A percentile compares a stretch with the other conserved stretches of the same genome.
These are phyloP conservation scores for Emmonsia crescens DNA, from an alignment of 2,329 filamentous ascomycete species.

Conservation along the genomic window DNA sequence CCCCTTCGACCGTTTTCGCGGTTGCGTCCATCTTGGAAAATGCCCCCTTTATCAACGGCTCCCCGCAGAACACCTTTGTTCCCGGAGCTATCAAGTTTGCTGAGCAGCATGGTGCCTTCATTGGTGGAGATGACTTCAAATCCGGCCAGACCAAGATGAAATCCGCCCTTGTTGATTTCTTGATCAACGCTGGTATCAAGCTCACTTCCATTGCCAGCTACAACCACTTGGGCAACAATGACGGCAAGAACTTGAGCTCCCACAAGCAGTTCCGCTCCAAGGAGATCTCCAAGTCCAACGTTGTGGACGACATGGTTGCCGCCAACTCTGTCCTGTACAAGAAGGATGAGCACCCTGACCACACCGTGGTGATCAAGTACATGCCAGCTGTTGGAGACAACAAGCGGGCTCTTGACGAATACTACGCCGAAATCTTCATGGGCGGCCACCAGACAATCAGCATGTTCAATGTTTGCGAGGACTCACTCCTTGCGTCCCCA, in stretches of 20 bases:
- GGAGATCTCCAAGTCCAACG: slow-evolving; percentile 98
- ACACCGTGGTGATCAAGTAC: slow-evolving; percentile 99
- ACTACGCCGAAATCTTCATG: slow-evolving; percentile 98
- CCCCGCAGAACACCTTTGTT: slow-evolving; percentile 97
- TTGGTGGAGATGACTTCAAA: slow-evolving; percentile 98
- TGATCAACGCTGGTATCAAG: slow-evolving; percentile 98
- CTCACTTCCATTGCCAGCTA: slow-evolving; percentile 97
- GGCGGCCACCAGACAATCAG: slow-evolving; percentile 97
- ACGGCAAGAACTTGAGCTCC: slow-evolving; percentile 96
- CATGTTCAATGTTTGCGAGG: slow-evolving; percentile 98
- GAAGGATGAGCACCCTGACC: slow-evolving; percentile 87
- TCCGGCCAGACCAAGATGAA: slow-evolving; percentile 99
- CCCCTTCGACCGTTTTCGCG: slow-evolving; percentile 91
- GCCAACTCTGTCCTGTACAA: slow-evolving; percentile 87
- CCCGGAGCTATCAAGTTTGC: slow-evolving; percentile 84
- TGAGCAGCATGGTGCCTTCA: slow-evolving; percentile 75
- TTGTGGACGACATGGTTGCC: slow-evolving; percentile 98
- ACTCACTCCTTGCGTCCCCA: slow-evolving; percentile 89
- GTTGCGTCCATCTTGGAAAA: slow-evolving; percentile 87
- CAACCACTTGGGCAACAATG: slow-evolving; percentile 99
- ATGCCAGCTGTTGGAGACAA: slow-evolving; percentile 98
- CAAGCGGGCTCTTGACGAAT: slow-evolving; percentile 97
- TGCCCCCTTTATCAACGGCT: slow-evolving; percentile 95
- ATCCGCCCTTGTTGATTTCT: slow-evolving; percentile 93
- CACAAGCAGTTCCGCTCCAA: slow-evolving; percentile 99